Base-by-base conservation (phyloP, 768 basidiomycete species). In the Lactifluus subvellereus region DNA sequence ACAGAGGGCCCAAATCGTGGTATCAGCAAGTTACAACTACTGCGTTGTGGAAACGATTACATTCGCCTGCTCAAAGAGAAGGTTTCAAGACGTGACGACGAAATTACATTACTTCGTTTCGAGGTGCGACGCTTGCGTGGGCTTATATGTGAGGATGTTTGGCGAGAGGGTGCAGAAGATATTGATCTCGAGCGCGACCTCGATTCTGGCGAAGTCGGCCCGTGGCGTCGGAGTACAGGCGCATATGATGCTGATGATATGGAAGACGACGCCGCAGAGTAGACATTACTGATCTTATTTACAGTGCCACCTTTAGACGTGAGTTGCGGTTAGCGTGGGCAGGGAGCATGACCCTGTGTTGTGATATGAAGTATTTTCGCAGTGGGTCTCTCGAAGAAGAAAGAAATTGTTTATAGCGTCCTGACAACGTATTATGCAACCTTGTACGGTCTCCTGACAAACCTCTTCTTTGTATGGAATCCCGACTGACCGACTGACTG, bases 1-100 rank as follows among this genome's bases (percentile, higher is more conserved):
- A 80, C 84, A 2, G 92, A 95, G 62, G 94, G 94, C n/a, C 94
- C 94, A 10, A 98, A 98, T 74, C 89, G 94, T 70, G 87, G 87
- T 16, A 93, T 98, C 53, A 93, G 91, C 78, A 98, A 97, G 78
- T 77, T 97, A 60, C 94, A 96, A 74, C 77, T 98, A 42, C 74
- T 98, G 59, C 85, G 92, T 62, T 95, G 91, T 70, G 91, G 90
- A 40, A 98, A 98, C 73, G 89, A 94, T 72, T 95, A 81, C 71
- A 87, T 98, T 65, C 79, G 87, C 67, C 76, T 82, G 65, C 79
- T 97, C 69, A 89, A 89, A 64, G 86, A 77, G 18, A 83, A 89
- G 35, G 82, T 95, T 54, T 87, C 90, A 58, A 79, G 89, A 70
- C 75, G 94, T 66, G 92, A 97, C 70, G 81, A 79, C 51, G 92